Evolutionary conservation across 192 early-diverging fungal species (phyloP), one percentile per base, ranked within the genome.

Genomic region (Coemansia sp.): DNA sequence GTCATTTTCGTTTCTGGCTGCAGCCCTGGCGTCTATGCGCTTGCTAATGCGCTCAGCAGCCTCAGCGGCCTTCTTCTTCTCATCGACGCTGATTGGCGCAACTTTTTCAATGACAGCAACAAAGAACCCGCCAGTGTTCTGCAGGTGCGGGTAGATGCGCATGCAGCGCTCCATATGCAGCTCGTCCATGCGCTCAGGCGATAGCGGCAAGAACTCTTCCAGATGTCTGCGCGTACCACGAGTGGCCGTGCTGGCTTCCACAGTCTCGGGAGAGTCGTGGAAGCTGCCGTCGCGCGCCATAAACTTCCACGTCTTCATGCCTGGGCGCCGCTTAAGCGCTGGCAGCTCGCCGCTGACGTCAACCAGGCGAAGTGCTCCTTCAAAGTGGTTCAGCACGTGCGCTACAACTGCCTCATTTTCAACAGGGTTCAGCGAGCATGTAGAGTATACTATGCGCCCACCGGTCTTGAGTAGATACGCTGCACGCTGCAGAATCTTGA

Each of bases 41-140:
- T 49, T n/a, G 22, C 47, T n/a, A 9, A 51, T 41, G 38, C 29
- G 50, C 60, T 38, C 47, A 23, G 21, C 11, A 14, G 37, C 45
- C 22, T 57, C 17, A 2, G 79, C 66, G 24, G 79, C 70, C 48
- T 67, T 66, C 39, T 61, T 71, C 64, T 53, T 50, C 60, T 85
- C 73, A 32, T 79, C 73, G 17, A 73, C 60, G 57, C 88, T 89
- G 61, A 87, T 86, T 15, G 89, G 87, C 1, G 72, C 84, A 7
- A 90, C 87, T 84, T 99, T 99, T 77, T 95, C 87, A 56, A 99
- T 83, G 8, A 98, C 92, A 25, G 95, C 94, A 19, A 99, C 90
- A 85, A 99, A 99, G 83, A 99, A 99, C 11, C 94, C 97, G 48
- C 97, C 97, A 8, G 95, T 97, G 82, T 99, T 89, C 83, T 99